A percentile compares a stretch with the other conserved stretches of the same genome.
These are phyloP conservation scores for Medicago ruthenica DNA, from an alignment of 306 rosid genomes.

Conservation along the genomic window DNA sequence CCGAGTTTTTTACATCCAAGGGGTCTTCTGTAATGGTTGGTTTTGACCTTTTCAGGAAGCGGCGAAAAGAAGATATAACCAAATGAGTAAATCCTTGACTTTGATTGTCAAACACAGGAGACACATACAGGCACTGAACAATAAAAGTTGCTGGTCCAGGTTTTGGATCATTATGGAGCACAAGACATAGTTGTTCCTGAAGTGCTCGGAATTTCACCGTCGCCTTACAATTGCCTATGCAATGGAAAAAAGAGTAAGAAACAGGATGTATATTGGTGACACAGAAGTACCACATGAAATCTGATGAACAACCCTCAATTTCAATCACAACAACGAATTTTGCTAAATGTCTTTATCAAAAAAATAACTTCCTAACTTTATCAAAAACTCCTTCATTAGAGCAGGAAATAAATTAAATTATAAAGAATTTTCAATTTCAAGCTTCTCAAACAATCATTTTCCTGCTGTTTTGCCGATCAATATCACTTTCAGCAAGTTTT, in stretches of 20 bases:
- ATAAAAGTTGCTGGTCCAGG: conserved; percentile 88
- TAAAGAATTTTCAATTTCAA: neutral
- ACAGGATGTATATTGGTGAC: conserved; percentile 17
- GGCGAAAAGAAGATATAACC: conserved; percentile 75
- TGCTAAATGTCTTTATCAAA: neutral
- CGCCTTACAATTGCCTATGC: conserved; percentile 84
- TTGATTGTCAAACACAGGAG: conserved; percentile 72
- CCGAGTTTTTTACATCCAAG: conserved; percentile 62
- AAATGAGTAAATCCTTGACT: conserved; percentile 89
- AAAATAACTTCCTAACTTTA: conserved; percentile 8
- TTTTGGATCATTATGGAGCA: conserved; percentile 77
- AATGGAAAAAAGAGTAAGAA: conserved; percentile 46
- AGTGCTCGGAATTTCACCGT: conserved; percentile 86
- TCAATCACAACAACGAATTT: conserved; percentile 8
- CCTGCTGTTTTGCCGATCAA: conserved; percentile 5
- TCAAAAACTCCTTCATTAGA: conserved; percentile 20
- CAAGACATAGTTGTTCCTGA: conserved; percentile 80
- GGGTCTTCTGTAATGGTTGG: conserved; percentile 50
- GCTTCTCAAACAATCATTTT: neutral
- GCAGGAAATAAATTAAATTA: neutral
- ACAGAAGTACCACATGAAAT: conserved; percentile 21
- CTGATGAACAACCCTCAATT: conserved; percentile 31
- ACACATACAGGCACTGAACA: conserved; percentile 74
- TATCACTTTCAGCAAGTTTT: conserved; percentile 29
- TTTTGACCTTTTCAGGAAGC: conserved; percentile 61